Conservation (phyloP, 139 green algal genomes). For the Pseudopediastrum boryanum region DNA sequence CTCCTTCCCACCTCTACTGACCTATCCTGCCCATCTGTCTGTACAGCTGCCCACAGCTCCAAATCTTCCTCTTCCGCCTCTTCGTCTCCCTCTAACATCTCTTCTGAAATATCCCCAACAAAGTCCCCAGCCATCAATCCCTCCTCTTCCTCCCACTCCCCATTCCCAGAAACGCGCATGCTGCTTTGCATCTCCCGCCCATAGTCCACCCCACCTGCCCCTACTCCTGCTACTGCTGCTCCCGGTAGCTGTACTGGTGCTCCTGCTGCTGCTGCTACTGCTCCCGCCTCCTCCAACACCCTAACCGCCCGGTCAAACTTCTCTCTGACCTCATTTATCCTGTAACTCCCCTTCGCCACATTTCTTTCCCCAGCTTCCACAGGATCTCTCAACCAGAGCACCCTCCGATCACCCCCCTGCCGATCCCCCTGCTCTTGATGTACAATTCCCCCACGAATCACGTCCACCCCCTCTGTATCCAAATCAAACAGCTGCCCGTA, state of each 20-base stretch:
- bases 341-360: constrained; percentile 4
- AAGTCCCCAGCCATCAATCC: no score
- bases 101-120: no score
- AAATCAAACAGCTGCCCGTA: constrained; percentile 61
- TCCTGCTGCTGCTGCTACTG: neutral
- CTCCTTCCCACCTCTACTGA: neutral
- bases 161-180: no score
- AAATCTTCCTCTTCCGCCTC: neutral
- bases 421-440: neutral
- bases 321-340: neutral
- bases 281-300: neutral
- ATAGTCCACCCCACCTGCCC: neutral
- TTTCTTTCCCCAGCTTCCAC: constrained; percentile 17
- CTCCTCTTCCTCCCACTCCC: no score
- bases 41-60: constrained; percentile 19
- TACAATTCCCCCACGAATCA: constrained; percentile 59
- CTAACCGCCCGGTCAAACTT: constrained; percentile 4
- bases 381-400: constrained; percentile 12
- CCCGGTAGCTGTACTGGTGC: neutral
- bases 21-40: constrained; percentile 20
- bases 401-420: neutral
- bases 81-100: neutral
- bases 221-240: neutral
- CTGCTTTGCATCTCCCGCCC: neutral
- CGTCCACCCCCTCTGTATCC: constrained; percentile 52